Percentiles rank a stretch among this genome's conserved stretches.
Conservation (phyloP, 306 rosid species). For the Fragaria nilgerrensis region DNA sequence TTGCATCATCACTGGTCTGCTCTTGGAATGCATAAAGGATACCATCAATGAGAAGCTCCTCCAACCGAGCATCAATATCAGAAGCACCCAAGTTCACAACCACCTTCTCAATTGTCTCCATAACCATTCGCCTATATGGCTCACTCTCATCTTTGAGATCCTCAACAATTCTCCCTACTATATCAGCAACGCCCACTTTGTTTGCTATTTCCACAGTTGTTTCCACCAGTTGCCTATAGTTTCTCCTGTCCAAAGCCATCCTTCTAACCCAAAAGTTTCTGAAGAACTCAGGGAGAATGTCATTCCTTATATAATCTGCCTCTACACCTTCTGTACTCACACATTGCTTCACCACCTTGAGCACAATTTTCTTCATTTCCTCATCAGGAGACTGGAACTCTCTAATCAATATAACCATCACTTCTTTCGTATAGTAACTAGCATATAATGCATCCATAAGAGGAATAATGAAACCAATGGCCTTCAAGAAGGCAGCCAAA, state of each 20-base stretch:
- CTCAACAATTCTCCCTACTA: constrained; percentile 87
- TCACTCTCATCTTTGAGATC: constrained; percentile 99
- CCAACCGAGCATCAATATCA: constrained; percentile 87
- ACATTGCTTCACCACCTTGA: constrained; percentile 96
- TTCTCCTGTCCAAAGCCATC: constrained; percentile 96
- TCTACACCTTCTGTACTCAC: constrained; percentile 97
- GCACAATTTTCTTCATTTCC: constrained; percentile 96
- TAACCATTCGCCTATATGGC: constrained; percentile 95
- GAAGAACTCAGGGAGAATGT: constrained; percentile 85
- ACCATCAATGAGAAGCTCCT: constrained; percentile 92
- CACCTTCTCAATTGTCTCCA: constrained; percentile 98
- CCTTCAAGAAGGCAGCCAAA: constrained; percentile 89
- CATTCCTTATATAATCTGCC: constrained; percentile 73
- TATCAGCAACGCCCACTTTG: constrained; percentile 95
- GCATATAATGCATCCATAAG: constrained; percentile 94
- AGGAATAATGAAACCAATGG: constrained; percentile 92
- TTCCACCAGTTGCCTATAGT: constrained; percentile 89
- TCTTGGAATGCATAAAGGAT: constrained; percentile 97
- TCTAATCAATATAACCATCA: constrained; percentile 83
- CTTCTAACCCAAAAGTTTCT: constrained; percentile 95
- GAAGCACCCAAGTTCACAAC: constrained; percentile 89
- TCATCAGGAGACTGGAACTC: constrained; percentile 98
- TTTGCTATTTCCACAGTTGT: constrained; percentile 96
- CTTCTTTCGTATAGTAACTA: constrained; percentile 90
- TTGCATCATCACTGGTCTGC: constrained; percentile 98